phyloP scores from a whole-genome alignment of 139 green algal species.

The Chlamydomonas schloesseri region DNA sequence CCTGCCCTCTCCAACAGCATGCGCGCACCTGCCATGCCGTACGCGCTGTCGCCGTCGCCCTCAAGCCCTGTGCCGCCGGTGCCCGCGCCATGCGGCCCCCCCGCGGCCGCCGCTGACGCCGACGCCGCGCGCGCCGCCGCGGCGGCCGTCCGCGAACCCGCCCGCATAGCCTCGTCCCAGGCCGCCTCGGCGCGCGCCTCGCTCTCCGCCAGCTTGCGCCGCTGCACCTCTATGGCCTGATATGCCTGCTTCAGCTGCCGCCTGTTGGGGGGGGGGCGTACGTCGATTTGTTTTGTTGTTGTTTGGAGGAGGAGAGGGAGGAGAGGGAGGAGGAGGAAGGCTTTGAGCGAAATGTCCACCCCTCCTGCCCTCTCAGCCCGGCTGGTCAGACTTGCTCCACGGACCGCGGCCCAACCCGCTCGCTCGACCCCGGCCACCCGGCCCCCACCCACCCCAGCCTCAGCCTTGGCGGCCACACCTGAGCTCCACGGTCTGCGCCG shows the following conservation, averaged over 20 bases:
- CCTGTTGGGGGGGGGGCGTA: background rate
- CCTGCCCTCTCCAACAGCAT: too few species aligned
- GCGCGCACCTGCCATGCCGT: slow-evolving; percentile 37
- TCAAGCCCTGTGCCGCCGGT: background rate
- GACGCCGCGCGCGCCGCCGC: slow-evolving; percentile 21
- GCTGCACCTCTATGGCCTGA: slow-evolving; percentile 14
- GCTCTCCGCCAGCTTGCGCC: slow-evolving; percentile 26
- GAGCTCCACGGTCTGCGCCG: slow-evolving; percentile 39
- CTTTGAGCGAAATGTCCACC: too few species aligned
- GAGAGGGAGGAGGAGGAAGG: background rate
- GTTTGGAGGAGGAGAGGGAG: background rate
- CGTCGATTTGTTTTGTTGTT: too few species aligned
- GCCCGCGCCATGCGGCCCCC: background rate
- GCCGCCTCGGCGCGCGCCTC: slow-evolving; percentile 17
- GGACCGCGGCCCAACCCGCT: too few species aligned
- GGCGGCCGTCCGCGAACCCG: slow-evolving; percentile 14
- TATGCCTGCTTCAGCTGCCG: slow-evolving; percentile 36
- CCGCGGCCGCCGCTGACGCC: too few species aligned
- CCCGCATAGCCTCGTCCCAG: slow-evolving; percentile 37
- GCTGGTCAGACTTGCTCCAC: too few species aligned
- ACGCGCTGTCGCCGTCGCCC: slow-evolving; percentile 29
- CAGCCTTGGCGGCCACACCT: background rate
- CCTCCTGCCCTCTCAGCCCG: too few species aligned
- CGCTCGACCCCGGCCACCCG: background rate
- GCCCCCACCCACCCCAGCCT: background rate